phyloP scores from a whole-genome alignment of 371 early-diverging fungal genomes.

The Chytridiales sp. region DNA sequence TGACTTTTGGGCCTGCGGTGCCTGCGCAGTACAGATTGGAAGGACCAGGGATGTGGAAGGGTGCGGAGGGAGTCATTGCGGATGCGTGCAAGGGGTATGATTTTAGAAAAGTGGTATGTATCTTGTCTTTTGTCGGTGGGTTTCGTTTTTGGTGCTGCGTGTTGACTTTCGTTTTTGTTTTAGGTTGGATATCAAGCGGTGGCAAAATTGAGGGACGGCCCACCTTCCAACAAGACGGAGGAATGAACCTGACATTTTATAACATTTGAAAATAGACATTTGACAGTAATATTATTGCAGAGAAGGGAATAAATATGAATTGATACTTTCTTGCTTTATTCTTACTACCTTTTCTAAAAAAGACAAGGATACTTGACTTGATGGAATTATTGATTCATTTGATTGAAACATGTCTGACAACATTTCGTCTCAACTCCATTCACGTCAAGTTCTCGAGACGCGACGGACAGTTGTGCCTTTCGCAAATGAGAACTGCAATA shows the following conservation, averaged over 20 bases:
- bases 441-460: too few relatives aligned
- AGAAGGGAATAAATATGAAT: background rate
- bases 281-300: background rate
- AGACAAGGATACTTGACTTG: background rate
- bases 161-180: background rate
- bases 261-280: background rate
- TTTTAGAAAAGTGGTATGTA: conserved; percentile 20
- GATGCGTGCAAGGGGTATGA: conserved; percentile 38
- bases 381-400: too few relatives aligned
- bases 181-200: conserved; percentile 17
- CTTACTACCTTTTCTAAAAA: background rate
- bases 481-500: background rate
- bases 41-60: conserved; percentile 48
- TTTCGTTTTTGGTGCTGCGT: background rate
- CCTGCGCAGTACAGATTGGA: conserved; percentile 45
- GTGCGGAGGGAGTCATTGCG: conserved; percentile 57
- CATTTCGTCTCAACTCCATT: conserved; percentile 3
- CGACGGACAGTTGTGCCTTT: conserved; percentile 2
- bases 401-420: background rate
- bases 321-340: background rate
- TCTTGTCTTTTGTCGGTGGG: background rate
- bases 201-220: conserved; percentile 10
- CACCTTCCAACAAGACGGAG: background rate
- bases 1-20: conserved; percentile 45
- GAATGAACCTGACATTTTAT: background rate